Evolutionary conservation across 805 yeast genomes (phyloP).

Genomic region (Metschnikowia koreensis): DNA sequence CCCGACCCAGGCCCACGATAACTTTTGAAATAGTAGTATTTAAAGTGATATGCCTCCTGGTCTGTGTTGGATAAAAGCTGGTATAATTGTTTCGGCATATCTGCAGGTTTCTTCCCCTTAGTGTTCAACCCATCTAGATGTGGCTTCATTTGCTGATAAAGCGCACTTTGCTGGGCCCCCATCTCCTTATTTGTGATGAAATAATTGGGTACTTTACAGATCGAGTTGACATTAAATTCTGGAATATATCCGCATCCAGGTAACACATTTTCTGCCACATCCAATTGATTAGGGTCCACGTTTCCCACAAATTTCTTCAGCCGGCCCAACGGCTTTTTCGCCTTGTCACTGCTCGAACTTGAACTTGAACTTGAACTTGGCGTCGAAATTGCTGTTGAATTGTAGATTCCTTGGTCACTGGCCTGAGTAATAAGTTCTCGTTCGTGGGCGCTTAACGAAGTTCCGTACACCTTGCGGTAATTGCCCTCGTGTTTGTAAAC

Average conservation of each 20-base stretch:
- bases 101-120: constrained; percentile 25
- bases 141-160: constrained; percentile 10
- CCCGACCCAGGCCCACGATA: constrained; percentile 48
- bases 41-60: constrained; percentile 34
- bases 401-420: constrained; percentile 24
- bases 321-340: constrained; percentile 24
- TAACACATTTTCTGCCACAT: constrained; percentile 37
- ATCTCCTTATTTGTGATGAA: constrained; percentile 32
- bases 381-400: background rate
- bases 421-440: constrained; percentile 32
- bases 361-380: constrained; percentile 8
- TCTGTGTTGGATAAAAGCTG: constrained; percentile 37
- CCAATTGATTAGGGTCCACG: constrained; percentile 41
- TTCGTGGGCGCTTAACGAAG: constrained; percentile 32
- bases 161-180: constrained; percentile 22
- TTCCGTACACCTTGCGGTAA: constrained; percentile 19
- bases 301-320: constrained; percentile 30
- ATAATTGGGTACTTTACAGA: constrained; percentile 44
- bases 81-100: constrained; percentile 34
- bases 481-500: constrained; percentile 31
- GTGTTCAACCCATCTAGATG: constrained; percentile 13
- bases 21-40: constrained; percentile 39
- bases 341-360: constrained; percentile 8
- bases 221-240: constrained; percentile 39
- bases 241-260: constrained; percentile 47